Conservation (phyloP, 495 filamentous ascomycete genomes). For the Bacidia rubella region DNA sequence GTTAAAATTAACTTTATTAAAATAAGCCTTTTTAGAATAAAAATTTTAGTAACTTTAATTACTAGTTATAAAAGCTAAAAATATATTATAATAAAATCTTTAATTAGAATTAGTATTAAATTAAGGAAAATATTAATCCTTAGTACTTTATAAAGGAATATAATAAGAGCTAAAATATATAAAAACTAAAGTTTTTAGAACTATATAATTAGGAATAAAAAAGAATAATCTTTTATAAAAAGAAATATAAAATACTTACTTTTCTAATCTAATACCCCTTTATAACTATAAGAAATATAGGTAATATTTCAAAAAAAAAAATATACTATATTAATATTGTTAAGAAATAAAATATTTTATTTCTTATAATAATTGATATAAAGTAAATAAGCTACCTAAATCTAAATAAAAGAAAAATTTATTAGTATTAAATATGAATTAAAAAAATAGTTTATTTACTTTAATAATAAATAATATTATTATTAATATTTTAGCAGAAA, state of each 20-base stretch:
- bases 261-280: not conserved
- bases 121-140: not conserved
- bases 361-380: not conserved
- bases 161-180: not conserved
- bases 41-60: not conserved
- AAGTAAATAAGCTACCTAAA: not conserved
- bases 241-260: not conserved
- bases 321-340: slow-evolving; percentile 1
- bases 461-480: not conserved
- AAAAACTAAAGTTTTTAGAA: not conserved
- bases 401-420: no score
- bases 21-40: not conserved
- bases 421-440: slow-evolving; percentile 2
- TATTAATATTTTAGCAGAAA: not conserved
- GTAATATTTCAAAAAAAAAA: not conserved
- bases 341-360: not conserved
- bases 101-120: not conserved
- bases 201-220: not conserved
- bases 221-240: not conserved
- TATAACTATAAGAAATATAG: not conserved
- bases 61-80: not conserved
- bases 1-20: not conserved
- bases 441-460: not conserved
- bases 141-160: not conserved
- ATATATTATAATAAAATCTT: not conserved